Evolutionary conservation across 1,139 yeast species (phyloP), one percentile per base, ranked within the genome.

Genomic region (Pneumocystis canis): DNA sequence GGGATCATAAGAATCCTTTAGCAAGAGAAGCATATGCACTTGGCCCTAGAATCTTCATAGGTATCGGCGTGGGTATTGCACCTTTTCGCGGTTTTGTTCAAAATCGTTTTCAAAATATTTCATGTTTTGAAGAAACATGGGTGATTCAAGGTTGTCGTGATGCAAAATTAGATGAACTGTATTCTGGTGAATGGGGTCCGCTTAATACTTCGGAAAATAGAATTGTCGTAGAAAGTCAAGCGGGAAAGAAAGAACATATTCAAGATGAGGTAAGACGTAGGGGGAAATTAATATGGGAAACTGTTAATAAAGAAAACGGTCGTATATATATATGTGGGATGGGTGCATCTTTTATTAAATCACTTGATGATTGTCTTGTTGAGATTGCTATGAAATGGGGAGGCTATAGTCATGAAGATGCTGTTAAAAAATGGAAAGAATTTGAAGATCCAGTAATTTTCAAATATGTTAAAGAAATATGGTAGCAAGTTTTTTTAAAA

Each of bases 241-340:
- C 67, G 25, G 68, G 73, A 18, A 77, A 81, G 66, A 87, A 86
- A 72, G 83, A 82, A 41, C 87, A 87, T 70, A 94, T 87, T 64
- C 95, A 87, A 73, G 83, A 87, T 70, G 84, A 78, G 68, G 72
- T 87, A 64, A 67, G 75, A 62, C 86, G 84, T 68, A 79, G 80
- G 66, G 71, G 73, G 57, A 73, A 70, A 2, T 75, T 83, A 18
- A 76, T 87, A 58, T 79, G 81, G 70, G 74, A 79, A 59, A 76
- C 86, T 64, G 74, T 87, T 63, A 75, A 78, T 58, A 75, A 78
- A 31, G 71, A 74, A 28, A 94, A 90, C 64, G 94, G 92, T 0
- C 84, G 83, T 70, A 78, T 87, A 62, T 87, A 87, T 72, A 90
- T 87, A 40, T 87, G 95, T 79, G 95, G 95, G 71, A 94, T 87